phyloP scores from a whole-genome alignment of 2,329 filamentous ascomycete genomes.

The Botryotinia narcissicola region DNA sequence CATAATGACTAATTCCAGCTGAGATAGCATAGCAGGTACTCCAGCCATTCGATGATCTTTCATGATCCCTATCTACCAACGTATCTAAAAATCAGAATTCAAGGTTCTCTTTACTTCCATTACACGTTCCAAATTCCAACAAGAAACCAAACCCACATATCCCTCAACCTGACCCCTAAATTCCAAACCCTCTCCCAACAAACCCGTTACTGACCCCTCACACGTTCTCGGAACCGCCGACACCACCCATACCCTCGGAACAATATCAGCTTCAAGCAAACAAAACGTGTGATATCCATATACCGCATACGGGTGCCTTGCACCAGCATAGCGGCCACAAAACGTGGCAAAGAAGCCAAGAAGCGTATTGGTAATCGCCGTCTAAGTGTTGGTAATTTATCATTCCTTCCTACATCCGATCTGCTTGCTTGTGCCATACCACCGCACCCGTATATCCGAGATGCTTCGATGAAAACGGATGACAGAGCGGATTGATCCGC shows the following conservation, averaged over 20 bases:
- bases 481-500: not conserved
- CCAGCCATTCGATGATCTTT: not conserved
- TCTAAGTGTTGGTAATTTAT: not conserved
- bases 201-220: too few species aligned
- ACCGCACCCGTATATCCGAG: not conserved
- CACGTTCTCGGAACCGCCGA: not conserved
- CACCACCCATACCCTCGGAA: not conserved
- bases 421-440: not conserved
- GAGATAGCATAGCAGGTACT: not conserved
- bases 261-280: not conserved
- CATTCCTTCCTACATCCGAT: not conserved
- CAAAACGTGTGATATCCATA: not conserved
- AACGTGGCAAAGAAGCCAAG: not conserved
- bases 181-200: not conserved
- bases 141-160: not conserved
- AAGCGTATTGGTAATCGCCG: not conserved
- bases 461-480: not conserved
- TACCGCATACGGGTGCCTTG: not conserved
- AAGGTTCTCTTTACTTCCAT: not conserved
- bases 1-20: not conserved
- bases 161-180: not conserved
- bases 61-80: not conserved
- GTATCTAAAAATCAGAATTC: fast-evolving
- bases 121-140: not conserved
- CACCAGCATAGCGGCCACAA: not conserved